Base-by-base conservation (phyloP, 106 monocot species). In the Iris macrosiphon region DNA sequence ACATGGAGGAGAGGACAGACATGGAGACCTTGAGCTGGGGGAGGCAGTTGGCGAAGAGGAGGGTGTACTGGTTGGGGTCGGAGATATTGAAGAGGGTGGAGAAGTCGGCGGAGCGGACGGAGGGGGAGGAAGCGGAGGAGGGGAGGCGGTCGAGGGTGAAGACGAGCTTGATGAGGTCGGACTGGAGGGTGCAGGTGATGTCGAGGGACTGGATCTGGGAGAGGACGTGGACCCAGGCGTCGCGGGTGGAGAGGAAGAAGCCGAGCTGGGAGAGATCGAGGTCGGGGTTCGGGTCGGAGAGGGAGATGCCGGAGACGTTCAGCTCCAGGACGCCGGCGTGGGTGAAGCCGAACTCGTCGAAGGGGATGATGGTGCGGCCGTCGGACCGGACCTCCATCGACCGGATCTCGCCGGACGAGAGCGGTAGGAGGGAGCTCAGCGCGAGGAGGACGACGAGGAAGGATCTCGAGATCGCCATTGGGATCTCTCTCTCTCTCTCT, bases 31-130 rank as follows among this genome's bases (percentile, higher is more conserved):
- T 53, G 34, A 73, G 25, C 4, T 43, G 27, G n/a, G 72, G 60
- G 12, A 92, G 62, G 72, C 91, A 92, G 61, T 85, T 81, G 58
- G 91, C 91, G 63, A 92, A 85, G 50, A 92, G 68, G 51, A 92
- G 91, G 16, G 82, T 75, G 70, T 73, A 92, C 75, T 85, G 81
- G 11, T 85, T 85, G 8, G 85, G 85, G 3, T 81, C 72, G 17
- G 71, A 32, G 11, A 64, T 32, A 44, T 31, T 18, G 38, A 27
- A 40, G 67, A 86, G 66, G 20, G 64, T 55, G 25, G 23, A n/a
- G 26, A 67, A 67, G 22, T 60, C 60, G 45, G 79, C 45, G 59
- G 33, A 28, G 52, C 68, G 7, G 34, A n/a, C 64, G 2, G 49
- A 24, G 22, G 49, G 49, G 4, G 49, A 8, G 34, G 65, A 21